A percentile compares a stretch with the other conserved stretches of the same genome.
Conservation (phyloP, 2,329 filamentous ascomycete genomes). For the Lachnellula subtilissima region DNA sequence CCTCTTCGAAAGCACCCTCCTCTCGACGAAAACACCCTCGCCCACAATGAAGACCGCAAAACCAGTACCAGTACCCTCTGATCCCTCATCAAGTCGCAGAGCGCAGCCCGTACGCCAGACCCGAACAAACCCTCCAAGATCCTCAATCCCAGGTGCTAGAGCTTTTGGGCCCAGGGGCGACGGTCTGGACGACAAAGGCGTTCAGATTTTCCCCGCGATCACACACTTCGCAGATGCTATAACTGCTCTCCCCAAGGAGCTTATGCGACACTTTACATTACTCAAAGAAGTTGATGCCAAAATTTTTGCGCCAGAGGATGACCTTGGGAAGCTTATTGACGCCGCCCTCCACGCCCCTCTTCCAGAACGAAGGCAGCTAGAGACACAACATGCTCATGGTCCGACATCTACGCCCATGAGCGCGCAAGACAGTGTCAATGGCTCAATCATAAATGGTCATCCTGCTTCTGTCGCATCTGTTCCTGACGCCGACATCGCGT, state of each 20-base stretch:
- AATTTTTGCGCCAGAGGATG: conserved; percentile 81
- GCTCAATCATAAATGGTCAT: conserved; percentile 27
- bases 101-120: conserved; percentile 62
- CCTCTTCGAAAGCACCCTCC: conserved; percentile 12
- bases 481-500: conserved; percentile 35
- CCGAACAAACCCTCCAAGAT: conserved; percentile 58
- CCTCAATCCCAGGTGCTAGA: conserved; percentile 44
- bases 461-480: conserved; percentile 21
- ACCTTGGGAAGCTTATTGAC: conserved; percentile 70
- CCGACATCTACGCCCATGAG: conserved; percentile 25
- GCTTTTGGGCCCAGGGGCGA: conserved; percentile 38
- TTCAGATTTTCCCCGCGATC: conserved; percentile 63
- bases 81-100: conserved; percentile 46
- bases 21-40: conserved; percentile 12
- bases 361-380: conserved; percentile 40
- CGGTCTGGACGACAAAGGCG: conserved; percentile 47
- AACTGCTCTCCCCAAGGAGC: conserved; percentile 86
- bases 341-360: conserved; percentile 51
- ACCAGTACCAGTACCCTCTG: conserved; percentile 21
- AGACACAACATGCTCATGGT: conserved; percentile 24
- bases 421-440: conserved; percentile 28
- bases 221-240: conserved; percentile 86
- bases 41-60: conserved; percentile 33
- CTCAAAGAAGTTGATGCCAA: conserved; percentile 98
- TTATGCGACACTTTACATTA: conserved; percentile 90